Evolutionary conservation across 2,329 filamentous ascomycete species (phyloP), one percentile per base, ranked within the genome.

Genomic region (Furcasterigmium sp.): DNA sequence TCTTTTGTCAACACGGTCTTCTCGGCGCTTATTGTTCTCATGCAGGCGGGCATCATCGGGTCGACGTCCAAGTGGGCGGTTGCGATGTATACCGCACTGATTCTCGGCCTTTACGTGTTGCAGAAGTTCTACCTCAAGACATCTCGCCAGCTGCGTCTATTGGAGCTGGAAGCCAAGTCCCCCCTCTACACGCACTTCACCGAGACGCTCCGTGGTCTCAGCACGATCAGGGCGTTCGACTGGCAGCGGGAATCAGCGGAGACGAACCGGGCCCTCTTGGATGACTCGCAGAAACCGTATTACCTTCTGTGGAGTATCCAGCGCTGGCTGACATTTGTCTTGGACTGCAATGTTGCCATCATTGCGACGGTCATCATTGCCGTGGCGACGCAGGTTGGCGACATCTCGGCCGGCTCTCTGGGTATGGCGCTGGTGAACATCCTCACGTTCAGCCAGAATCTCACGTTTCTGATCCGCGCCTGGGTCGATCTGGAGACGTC

Each of bases 221-320:
- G 64, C 1, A 77, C 72, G 0, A 69, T 80, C 28, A 68, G 77
- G 9, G 73, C 78, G 2, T 81, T 79, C 46, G 69, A 69, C 3
- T 81, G 76, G 77, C 61, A 71, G 29, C 52, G 58, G 2, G 53
- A 58, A 6, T 64, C 69, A 42, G 59, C 69, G 14, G 51, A 67
- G 21, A 65, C 65, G 46, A 78, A 76, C 43, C 56, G 70, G 14
- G 48, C 51, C 4, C 62, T 76, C 0, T 59, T 82, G 2, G 73
- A 82, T 46, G 58, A 58, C 6, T 78, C 77, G 0, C 78, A 82
- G 50, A 59, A 64, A 18, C 77, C 78, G 0, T 76, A 73, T 39
- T 83, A 83, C 50, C 63, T 80, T 0, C 63, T 82, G 6, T 73
- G 68, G 44, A 70, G 71, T 30, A 68, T 80, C 4, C 80, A 83